A percentile compares a stretch with the other conserved stretches of the same genome.
Conservation (phyloP, 1,284 basidiomycete genomes). For the Coriolopsis trogii region DNA sequence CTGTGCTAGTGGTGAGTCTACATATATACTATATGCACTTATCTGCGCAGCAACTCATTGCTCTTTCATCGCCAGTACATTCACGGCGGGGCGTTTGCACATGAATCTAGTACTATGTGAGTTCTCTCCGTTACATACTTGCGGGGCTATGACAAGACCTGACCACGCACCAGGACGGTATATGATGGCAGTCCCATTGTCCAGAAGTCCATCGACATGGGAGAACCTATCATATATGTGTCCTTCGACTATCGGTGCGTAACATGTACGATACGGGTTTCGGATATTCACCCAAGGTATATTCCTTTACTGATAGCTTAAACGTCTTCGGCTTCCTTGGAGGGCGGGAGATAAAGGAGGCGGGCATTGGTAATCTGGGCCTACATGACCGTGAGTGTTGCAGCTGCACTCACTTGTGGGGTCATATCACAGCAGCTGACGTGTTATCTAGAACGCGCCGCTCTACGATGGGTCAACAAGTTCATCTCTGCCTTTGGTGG, state of each 20-base stretch:
- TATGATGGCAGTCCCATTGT: slow-evolving; percentile 40
- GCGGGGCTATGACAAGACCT: neutral
- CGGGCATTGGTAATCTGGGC: slow-evolving; percentile 57
- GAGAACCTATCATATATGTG: slow-evolving; percentile 52
- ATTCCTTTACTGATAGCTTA: neutral
- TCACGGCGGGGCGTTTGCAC: too few species aligned
- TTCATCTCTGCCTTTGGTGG: slow-evolving; percentile 45
- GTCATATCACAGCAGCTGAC: neutral
- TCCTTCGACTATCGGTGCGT: slow-evolving; percentile 55
- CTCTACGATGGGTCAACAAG: slow-evolving; percentile 57
- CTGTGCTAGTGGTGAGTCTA: too few species aligned
- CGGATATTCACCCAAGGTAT: neutral
- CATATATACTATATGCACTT: too few species aligned
- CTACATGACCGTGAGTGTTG: slow-evolving; percentile 51
- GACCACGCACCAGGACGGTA: neutral
- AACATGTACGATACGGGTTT: too few species aligned
- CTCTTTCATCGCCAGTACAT: too few species aligned
- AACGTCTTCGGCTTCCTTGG: slow-evolving; percentile 50
- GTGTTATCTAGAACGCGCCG: slow-evolving; percentile 26
- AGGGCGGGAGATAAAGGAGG: slow-evolving; percentile 51
- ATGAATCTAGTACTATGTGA: too few species aligned
- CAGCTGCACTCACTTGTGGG: neutral
- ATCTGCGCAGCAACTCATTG: too few species aligned
- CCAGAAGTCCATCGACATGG: slow-evolving; percentile 46
- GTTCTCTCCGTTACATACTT: slow-evolving; percentile 17